These are phyloP conservation scores for Westerdykella sp. DNA, from an alignment of 2,329 filamentous ascomycete genomes.

Conservation along the genomic window DNA sequence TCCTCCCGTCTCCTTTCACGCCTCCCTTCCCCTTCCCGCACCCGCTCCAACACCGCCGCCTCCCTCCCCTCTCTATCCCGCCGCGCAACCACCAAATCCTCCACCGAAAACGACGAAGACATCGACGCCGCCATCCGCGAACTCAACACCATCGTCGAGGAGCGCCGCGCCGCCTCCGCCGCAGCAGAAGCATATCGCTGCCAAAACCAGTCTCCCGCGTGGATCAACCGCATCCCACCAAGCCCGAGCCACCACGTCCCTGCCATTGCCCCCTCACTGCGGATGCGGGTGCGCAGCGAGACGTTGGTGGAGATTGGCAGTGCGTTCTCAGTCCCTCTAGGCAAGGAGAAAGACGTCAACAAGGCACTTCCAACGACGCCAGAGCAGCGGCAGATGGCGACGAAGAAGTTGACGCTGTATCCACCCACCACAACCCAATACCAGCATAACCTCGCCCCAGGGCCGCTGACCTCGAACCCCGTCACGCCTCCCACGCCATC, in stretches of 20 bases:
- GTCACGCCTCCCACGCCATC: constrained; percentile 29
- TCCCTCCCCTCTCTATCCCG: constrained; percentile 34
- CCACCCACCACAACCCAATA: constrained; percentile 10
- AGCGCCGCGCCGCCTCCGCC: constrained; percentile 30
- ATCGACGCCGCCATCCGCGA: constrained; percentile 44
- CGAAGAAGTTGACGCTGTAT: constrained; percentile 21
- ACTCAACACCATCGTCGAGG: constrained; percentile 46
- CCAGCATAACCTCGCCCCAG: constrained; percentile 9
- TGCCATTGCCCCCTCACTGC: constrained; percentile 43
- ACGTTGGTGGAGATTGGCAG: constrained; percentile 46
- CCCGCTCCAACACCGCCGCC: constrained; percentile 32
- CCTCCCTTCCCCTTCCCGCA: constrained; percentile 29
- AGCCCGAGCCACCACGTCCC: constrained; percentile 40
- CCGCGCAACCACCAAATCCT: constrained; percentile 19
- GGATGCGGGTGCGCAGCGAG: constrained; percentile 42
- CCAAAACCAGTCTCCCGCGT: constrained; percentile 20
- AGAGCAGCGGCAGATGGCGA: constrained; percentile 1
- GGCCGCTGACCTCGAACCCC: constrained; percentile 31
- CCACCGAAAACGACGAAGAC: constrained; percentile 12
- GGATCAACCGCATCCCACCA: constrained; percentile 24
- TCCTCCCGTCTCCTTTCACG: constrained; percentile 17
- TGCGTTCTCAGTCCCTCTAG: constrained; percentile 40
- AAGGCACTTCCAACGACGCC: constrained; percentile 6
- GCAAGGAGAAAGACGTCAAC: constrained; percentile 1
- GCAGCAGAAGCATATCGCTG: constrained; percentile 30